A percentile compares a stretch with the other conserved stretches of the same genome.
These are phyloP conservation scores for Candida insectorum DNA, from an alignment of 805 yeast genomes.

Conservation along the genomic window DNA sequence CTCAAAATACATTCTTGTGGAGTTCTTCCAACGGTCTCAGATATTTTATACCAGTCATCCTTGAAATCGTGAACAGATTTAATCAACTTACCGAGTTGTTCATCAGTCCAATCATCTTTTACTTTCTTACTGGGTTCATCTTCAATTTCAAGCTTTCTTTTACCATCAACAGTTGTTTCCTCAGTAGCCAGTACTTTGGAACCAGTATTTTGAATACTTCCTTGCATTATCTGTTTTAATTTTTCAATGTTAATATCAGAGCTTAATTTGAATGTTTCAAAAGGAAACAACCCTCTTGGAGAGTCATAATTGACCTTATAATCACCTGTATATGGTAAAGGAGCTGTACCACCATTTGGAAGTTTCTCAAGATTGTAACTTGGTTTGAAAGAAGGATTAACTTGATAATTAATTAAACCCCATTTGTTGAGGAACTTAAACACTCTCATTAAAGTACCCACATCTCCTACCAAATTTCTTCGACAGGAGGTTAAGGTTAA, in stretches of 20 bases:
- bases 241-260: slow-evolving; percentile 45
- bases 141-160: slow-evolving; percentile 4
- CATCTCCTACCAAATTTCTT: slow-evolving; percentile 88
- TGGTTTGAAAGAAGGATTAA: slow-evolving; percentile 74
- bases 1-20: slow-evolving; percentile 78
- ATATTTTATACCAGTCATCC: slow-evolving; percentile 78
- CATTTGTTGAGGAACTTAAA: slow-evolving; percentile 83
- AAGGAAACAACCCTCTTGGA: slow-evolving; percentile 90
- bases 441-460: slow-evolving; percentile 79
- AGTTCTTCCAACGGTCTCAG: slow-evolving; percentile 64
- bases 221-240: slow-evolving; percentile 25
- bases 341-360: slow-evolving; percentile 39
- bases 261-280: slow-evolving; percentile 73
- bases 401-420: slow-evolving; percentile 94
- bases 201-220: slow-evolving; percentile 1
- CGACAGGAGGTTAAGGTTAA: slow-evolving; percentile 87
- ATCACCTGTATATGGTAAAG: slow-evolving; percentile 72
- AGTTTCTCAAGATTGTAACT: slow-evolving; percentile 51
- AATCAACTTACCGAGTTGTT: slow-evolving; percentile 57
- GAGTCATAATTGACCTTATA: slow-evolving; percentile 79
- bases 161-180: not conserved
- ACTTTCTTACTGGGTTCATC: slow-evolving; percentile 18
- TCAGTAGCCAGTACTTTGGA: not conserved
- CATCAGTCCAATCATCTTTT: slow-evolving; percentile 59
- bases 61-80: slow-evolving; percentile 59